Conservation (phyloP, 2,329 filamentous ascomycete genomes). For the Claviceps africana region DNA sequence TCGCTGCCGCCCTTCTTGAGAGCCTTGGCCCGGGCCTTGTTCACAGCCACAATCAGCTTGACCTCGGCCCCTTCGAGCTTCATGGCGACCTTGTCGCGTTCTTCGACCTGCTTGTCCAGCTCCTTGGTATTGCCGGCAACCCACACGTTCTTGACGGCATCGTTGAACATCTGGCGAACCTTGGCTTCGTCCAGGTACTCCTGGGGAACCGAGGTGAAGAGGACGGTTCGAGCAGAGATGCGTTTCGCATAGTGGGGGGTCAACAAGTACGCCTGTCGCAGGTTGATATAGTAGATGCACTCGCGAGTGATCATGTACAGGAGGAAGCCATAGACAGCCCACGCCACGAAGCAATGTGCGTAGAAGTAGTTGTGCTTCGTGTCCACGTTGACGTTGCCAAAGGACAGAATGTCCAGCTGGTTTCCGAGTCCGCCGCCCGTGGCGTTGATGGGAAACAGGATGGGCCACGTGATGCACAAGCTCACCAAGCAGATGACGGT, state of each 20-base stretch:
- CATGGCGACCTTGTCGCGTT: slow-evolving; percentile 60
- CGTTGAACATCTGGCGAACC: slow-evolving; percentile 63
- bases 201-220: slow-evolving; percentile 77
- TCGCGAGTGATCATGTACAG: slow-evolving; percentile 84
- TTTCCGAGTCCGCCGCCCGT: slow-evolving; percentile 54
- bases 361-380: slow-evolving; percentile 54
- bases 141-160: slow-evolving; percentile 73
- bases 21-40: slow-evolving; percentile 23
- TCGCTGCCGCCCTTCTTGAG: slow-evolving; percentile 18
- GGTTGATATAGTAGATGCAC: slow-evolving; percentile 81
- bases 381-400: slow-evolving; percentile 30
- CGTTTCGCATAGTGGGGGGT: slow-evolving; percentile 70
- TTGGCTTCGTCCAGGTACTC: slow-evolving; percentile 62
- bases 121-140: slow-evolving; percentile 59
- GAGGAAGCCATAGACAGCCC: slow-evolving; percentile 75
- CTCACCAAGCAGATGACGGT: slow-evolving; percentile 70
- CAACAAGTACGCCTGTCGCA: slow-evolving; percentile 87
- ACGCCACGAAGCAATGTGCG: slow-evolving; percentile 68
- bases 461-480: slow-evolving; percentile 68
- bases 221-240: slow-evolving; percentile 77
- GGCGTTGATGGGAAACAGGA: slow-evolving; percentile 71
- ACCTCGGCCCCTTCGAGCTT: slow-evolving; percentile 76
- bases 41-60: slow-evolving; percentile 54
- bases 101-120: slow-evolving; percentile 62
- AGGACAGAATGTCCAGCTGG: slow-evolving; percentile 43